Conservation (phyloP, 192 early-diverging fungal genomes). For the Paraglomus brasilianum region DNA sequence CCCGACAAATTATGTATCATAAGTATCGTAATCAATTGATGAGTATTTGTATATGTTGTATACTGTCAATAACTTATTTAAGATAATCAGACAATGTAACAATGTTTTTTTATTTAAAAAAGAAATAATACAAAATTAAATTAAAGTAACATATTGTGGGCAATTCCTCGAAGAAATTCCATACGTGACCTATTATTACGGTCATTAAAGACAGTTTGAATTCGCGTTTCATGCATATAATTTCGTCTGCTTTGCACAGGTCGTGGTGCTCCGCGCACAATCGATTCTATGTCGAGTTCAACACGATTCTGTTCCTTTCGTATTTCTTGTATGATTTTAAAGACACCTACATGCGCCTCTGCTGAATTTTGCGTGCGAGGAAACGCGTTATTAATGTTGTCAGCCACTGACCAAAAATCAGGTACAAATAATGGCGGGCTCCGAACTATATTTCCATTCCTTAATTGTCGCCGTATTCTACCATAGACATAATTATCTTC, state of each 20-base stretch:
- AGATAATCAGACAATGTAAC: no score
- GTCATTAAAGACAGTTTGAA: conserved; percentile 14
- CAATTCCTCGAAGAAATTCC: conserved; percentile 10
- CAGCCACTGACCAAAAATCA: not conserved
- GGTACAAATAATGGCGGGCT: conserved; percentile 8
- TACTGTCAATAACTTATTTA: no score
- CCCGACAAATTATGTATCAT: no score
- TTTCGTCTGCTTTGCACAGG: not conserved
- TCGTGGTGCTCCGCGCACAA: not conserved
- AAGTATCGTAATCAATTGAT: no score
- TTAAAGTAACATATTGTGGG: conserved; percentile 4
- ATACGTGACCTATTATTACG: not conserved
- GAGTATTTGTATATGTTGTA: no score
- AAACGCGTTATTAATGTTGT: not conserved
- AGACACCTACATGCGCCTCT: conserved; percentile 14
- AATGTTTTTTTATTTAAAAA: no score
- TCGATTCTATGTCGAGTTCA: not conserved
- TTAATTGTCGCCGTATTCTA: not conserved
- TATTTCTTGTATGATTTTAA: conserved; percentile 27
- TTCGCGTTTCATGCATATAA: not conserved
- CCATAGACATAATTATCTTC: conserved; percentile 6
- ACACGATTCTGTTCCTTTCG: conserved; percentile 7
- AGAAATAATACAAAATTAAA: not conserved
- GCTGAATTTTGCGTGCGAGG: conserved; percentile 3
- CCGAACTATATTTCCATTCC: conserved; percentile 2